Evolutionary conservation across 164 flowering plant genomes (phyloP), one percentile per base, ranked within the genome.

Genomic region (Stephania cephalantha): DNA sequence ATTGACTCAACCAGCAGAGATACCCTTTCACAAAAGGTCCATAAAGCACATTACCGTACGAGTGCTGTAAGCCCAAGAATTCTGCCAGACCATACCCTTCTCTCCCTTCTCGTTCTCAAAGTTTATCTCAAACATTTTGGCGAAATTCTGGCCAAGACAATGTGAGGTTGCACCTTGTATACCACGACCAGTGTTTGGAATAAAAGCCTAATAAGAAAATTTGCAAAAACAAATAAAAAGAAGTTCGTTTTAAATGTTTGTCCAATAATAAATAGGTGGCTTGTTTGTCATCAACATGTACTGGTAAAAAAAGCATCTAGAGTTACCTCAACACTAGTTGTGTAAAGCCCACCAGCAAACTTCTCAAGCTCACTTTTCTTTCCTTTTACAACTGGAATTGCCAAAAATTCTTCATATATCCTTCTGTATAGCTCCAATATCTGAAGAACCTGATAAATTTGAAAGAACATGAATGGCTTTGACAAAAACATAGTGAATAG

Each of bases 311-410:
- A 61, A 61, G 9, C 20, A 7, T n/a, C 25, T 15, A 20, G 9
- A 9, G 7, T 7, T 78, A 92, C 99, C 97, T 95, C 99, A 74
- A 93, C 97, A 81, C 90, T 94, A 48, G 98, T 94, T 13, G 98
- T 95, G 82, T 93, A 93, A 64, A 90, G 90, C n/a, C 98, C 99
- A 74, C 99, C 99, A 75, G 99, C 99, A 85, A 96, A 94, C 85
- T 95, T 95, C 83, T 96, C 99, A 73, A 83, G 71, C 83, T 96
- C 98, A 83, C 97, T 96, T 81, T 94, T 96, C 79, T 86, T 91
- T 15, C 98, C 99, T 84, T 92, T 96, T 44, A 90, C 77, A 70
- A 96, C 98, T 65, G 99, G 99, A 68, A 96, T 80, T 46, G 98
- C 98, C 79, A 96, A 79, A 78, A 73, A 94, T 53, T 96, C 98